Evolutionary conservation across 371 early-diverging fungal species (phyloP), one percentile per base, ranked within the genome.

Genomic region (Mucor lusitanicus): DNA sequence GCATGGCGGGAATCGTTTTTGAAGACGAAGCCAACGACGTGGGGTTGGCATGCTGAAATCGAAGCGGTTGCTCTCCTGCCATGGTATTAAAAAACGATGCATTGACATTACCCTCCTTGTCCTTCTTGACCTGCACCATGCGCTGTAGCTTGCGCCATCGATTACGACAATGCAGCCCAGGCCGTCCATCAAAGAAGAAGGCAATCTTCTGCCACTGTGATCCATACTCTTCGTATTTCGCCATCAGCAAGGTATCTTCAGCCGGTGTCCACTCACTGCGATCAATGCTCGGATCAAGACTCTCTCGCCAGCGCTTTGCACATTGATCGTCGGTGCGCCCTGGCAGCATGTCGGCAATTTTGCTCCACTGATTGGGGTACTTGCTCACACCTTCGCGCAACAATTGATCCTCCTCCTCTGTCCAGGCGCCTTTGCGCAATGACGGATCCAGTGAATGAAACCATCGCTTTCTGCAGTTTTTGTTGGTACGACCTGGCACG

Each of bases 281-380:
- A 61, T 91, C 88, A 40, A 94, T 93, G 30, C 81, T 79, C 5
- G 93, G 92, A 78, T 94, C 93, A 42, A 94, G 74, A 53, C 87
- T 86, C 75, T 94, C 92, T 15, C 92, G 78, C 93, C 93, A 94
- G 21, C 94, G 84, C 76, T 92, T 92, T 17, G 92, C 90, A 59
- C 92, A 92, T 63, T 92, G 93, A 72, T 92, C 92, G 69, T 92
- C 92, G 6, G 92, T 94, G n/a, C 94, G 80, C 8, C 94, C 94
- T 12, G 83, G 84, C 25, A 94, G 83, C 68, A 87, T 83, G 65
- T 91, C 90, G 4, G 94, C 93, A 59, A 94, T 89, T 60, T 88
- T 87, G 64, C 91, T 89, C 94, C 94, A 94, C 77, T 91, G 91
- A 28, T 87, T 83, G 23, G 87, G 88, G 67, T 82, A 87, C 55